Base-by-base conservation (phyloP, 2,329 filamentous ascomycete species). In the Teratosphaeria pseudoeucalypti region DNA sequence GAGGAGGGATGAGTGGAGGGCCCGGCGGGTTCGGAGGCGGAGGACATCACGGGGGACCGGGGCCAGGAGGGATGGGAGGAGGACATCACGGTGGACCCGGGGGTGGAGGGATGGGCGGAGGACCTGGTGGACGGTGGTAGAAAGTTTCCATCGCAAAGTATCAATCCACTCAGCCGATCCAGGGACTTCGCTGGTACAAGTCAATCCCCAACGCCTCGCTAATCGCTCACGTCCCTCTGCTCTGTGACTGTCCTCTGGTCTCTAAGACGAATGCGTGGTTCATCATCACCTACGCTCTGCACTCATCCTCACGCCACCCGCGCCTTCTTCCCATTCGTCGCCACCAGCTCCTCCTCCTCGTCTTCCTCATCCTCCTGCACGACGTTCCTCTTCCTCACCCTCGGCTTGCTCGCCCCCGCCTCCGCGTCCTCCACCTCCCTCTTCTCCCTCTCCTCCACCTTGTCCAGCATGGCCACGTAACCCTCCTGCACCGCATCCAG, bases 401-500 rank as follows among this genome's bases (percentile, higher is more conserved):
- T 61, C 39, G 11, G 11, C 34, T 32, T 34, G 37, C 12, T 37
- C 9, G 34, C 55, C 29, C 29, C 54, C 7, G n/a, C 49, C 43
- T 43, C 54, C 11, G 12, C 34, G 11, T 37, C 57, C 16, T 49
- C 11, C 47, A 26, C 56, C 26, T 27, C 43, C 23, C 27, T 23
- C 61, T 63, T 64, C 60, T 69, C 71, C 34, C 72, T 68, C 66
- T 69, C 72, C 64, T 74, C 70, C 2, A 77, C 71, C 29, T 67
- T 74, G 57, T 82, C 78, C 43, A 92, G 73, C 49, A 90, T 76
- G 57, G 84, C 79, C n/a, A 82, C 82, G 72, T 91, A 92, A 65
- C 90, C 88, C 56, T 85, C 81, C 67, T 88, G 83, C 16, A 92
- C 86, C 55, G 81, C 82, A 16, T 80, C 77, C 26, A 91, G 76